Base-by-base conservation (phyloP, 352 stramenopile genomes). In the Pythium dissotocum region DNA sequence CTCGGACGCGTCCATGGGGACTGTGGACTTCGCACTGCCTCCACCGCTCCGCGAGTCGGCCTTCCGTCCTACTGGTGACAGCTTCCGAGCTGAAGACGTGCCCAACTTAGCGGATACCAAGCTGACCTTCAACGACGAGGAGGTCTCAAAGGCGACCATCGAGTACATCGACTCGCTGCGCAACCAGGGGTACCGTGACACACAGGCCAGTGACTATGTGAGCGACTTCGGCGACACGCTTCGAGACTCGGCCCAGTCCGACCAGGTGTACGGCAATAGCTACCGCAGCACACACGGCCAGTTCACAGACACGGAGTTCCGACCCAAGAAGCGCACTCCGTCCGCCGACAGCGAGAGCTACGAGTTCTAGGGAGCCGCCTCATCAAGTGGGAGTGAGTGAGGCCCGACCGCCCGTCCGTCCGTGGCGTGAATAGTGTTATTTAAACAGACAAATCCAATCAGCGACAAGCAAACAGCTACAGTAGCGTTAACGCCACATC, bases 321-420 rank as follows among this genome's bases (percentile, higher is more conserved):
- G 65, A 77, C 24, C 65, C 52, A 63, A 76, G 80, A 54, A 83
- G 33, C 65, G 65, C 40, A 28, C 59, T 1, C 35, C 78, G 32
- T 77, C 79, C 51, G 88, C 80, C 28, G 80, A 87, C 54, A 83
- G 81, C 32, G 80, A 89, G 69, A 87, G 74, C 63, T 92, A 92
- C 72, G 83, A 92, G 72, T 92, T 92, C 59, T 92, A 88, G 62
- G 62, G 61, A 30, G 33, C 55, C 55, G 18, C 60, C 60, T 68
- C 53, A 55, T 62, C 18, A 40, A 46, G 28, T 56, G 60, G 53
- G 48, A 46, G 64, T 53, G 42, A 58, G 52, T 63, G 58, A 61
- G 38, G 44, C 40, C 0, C 42, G n/a, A 51, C 33, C 55, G 6
- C 13, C n/a, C 35, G 21, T 53, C n/a, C 46, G 46, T 53, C 33